A percentile compares a stretch with the other conserved stretches of the same genome.
Evolutionary conservation across 306 rosid genomes (phyloP).

Genomic region (Inga leiocalycina): DNA sequence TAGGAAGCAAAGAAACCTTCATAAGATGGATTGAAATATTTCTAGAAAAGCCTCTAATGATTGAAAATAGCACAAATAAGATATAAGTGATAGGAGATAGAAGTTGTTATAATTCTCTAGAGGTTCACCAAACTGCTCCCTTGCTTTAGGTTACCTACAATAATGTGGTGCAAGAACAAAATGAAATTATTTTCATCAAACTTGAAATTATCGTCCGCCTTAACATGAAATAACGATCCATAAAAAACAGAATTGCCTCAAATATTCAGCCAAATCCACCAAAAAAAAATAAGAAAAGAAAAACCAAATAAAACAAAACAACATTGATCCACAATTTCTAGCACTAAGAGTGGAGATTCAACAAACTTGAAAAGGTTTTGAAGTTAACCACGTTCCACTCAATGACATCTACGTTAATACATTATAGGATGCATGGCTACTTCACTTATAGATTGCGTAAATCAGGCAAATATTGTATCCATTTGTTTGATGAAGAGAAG

Average conservation of each 20-base stretch:
- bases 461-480: not conserved
- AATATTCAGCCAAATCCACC: not conserved
- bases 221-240: not conserved
- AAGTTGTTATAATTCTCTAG: not conserved
- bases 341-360: not conserved
- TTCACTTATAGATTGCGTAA: no score
- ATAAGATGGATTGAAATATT: not conserved
- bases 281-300: not conserved
- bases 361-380: not conserved
- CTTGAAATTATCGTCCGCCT: not conserved
- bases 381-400: not conserved
- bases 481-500: not conserved
- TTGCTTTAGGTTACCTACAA: not conserved
- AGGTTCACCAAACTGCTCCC: not conserved
- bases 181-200: not conserved
- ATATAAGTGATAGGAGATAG: not conserved
- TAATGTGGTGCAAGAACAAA: not conserved
- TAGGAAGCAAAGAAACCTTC: not conserved
- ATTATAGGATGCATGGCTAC: no score
- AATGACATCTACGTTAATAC: not conserved
- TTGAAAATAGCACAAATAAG: not conserved
- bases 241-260: not conserved
- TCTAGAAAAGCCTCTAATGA: not conserved
- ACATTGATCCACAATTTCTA: not conserved
- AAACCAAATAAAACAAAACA: not conserved